Evolutionary conservation across 176 grass and related monocot genomes (phyloP).

Genomic region (Hsuehochloa calcarea): DNA sequence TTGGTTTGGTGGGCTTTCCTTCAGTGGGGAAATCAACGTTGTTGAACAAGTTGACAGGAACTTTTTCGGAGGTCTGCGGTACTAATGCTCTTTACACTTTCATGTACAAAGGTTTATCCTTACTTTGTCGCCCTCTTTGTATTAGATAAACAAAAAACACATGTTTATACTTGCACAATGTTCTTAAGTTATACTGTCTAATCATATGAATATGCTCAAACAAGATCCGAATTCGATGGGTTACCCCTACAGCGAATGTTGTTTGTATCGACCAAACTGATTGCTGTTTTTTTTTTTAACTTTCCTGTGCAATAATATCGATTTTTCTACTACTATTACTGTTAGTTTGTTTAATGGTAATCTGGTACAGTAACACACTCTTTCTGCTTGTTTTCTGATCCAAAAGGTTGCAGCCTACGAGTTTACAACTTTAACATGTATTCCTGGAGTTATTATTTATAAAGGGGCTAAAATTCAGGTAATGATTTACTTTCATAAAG

Average conservation of each 20-base stretch:
- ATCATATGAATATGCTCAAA: background rate
- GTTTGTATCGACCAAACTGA: background rate
- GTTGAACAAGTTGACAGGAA: constrained; percentile 92
- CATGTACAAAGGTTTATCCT: background rate
- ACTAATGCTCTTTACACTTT: constrained; percentile 20
- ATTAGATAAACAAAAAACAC: background rate
- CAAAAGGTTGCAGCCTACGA: constrained; percentile 88
- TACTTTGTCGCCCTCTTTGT: constrained; percentile 9
- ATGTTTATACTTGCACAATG: background rate
- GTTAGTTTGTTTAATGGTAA: background rate
- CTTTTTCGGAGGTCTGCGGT: constrained; percentile 84
- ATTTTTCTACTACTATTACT: background rate
- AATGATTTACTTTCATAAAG: background rate
- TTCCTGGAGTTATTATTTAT: constrained; percentile 92
- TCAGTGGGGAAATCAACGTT: constrained; percentile 98
- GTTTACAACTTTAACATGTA: constrained; percentile 95
- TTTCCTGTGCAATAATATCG: background rate
- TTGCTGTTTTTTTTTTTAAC: background rate
- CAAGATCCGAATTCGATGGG: background rate
- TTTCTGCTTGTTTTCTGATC: constrained; percentile 29
- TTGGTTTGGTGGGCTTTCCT: constrained; percentile 93
- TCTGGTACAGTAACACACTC: background rate
- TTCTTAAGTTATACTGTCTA: background rate
- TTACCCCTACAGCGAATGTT: background rate
- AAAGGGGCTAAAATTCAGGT: constrained; percentile 97